These are phyloP conservation scores for Linum usitatissimum DNA, from an alignment of 345 rosid species.

Conservation along the genomic window DNA sequence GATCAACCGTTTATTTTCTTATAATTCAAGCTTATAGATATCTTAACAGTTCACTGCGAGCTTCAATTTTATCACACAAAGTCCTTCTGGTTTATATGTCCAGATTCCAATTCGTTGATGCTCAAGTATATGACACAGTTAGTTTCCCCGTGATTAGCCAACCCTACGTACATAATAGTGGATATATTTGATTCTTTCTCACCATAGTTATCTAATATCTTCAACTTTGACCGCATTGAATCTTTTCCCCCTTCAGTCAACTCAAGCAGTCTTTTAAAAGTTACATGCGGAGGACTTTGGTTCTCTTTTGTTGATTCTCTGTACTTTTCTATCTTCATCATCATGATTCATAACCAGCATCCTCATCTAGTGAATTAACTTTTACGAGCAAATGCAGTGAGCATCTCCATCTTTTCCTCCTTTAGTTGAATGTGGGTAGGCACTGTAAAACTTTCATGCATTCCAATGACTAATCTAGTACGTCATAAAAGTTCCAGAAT, in stretches of 20 bases:
- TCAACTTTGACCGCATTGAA: constrained; percentile 18
- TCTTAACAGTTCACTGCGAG: not conserved
- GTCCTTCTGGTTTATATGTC: not conserved
- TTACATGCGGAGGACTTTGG: constrained; percentile 12
- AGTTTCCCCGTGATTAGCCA: not conserved
- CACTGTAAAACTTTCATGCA: constrained; percentile 13
- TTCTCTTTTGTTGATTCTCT: constrained; percentile 17
- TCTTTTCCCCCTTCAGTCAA: not conserved
- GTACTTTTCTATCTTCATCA: constrained; percentile 9
- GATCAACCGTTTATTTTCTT: too few species aligned
- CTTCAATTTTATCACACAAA: not conserved
- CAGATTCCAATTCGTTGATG: not conserved
- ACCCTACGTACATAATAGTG: not conserved
- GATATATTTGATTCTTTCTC: not conserved
- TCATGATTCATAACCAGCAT: constrained; percentile 4
- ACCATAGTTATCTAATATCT: not conserved
- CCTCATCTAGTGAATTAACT: constrained; percentile 8
- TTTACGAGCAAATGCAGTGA: constrained; percentile 9
- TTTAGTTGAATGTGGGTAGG: constrained; percentile 9
- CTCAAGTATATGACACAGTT: not conserved
- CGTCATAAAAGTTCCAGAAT: constrained; percentile 12
- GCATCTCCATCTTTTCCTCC: constrained; percentile 14
- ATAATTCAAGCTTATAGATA: not conserved
- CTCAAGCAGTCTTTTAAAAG: constrained; percentile 18
- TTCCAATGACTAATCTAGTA: constrained; percentile 10